Base-by-base conservation (phyloP, 1,284 basidiomycete species). In the Pyrrhoderma noxium region DNA sequence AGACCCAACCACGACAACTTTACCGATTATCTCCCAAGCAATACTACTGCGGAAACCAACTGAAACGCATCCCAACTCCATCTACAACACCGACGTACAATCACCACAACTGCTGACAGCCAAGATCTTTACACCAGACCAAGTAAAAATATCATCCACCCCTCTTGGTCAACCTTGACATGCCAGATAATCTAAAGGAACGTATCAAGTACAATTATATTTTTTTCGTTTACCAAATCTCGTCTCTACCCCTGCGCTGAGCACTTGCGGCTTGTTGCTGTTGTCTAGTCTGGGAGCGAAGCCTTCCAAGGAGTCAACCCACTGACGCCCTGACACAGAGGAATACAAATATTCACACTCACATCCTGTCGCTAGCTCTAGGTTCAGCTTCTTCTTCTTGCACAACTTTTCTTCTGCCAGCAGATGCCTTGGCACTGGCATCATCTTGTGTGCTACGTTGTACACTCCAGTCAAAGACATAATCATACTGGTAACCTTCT, bases 381-480 rank as follows among this genome's bases (percentile, higher is more conserved):
- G 82, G 84, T 60, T 87, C 67, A n/a, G 56, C 80, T 52, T 89
- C 85, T 59, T 89, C 86, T 61, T 85, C 81, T 36, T 85, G 76
- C 8, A 40, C 38, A 31, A 88, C 81, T 71, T 87, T 88, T 63
- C 85, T 76, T 59, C 86, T 73, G 21, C 77, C 75, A 46, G 75
- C 70, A 45, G 72, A 67, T 11, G 74, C 69, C 68, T 85, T 85
- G 62, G 79, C 74, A 61, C 74, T 76, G 46, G 76, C 75, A 55
- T 89, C 83, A 8, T 87, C 85, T 52, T 80, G 76, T 35, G 80
- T 75, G 56, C 74, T 74, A 47, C 85, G 77, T 70, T 93, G 91
- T 51, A 97, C 90, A 60, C 87, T 92, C 93, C 93, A 97, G 70
- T 97, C 94, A 62, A 97, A 97, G 64, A 96, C 89, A 64, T 97